Conservation (phyloP, 1,284 basidiomycete genomes). For the Tilletia horrida region DNA sequence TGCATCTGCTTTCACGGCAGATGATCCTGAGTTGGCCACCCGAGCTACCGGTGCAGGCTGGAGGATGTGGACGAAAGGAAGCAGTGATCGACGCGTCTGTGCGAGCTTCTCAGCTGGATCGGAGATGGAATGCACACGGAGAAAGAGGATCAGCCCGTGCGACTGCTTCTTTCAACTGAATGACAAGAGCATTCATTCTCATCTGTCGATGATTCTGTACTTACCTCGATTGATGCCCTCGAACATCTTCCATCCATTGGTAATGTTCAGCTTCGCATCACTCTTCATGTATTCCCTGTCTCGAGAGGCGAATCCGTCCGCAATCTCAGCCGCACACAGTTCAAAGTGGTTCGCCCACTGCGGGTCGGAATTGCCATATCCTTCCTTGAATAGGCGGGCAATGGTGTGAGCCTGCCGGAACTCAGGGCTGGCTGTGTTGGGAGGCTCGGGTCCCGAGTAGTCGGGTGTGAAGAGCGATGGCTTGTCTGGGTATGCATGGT, state of each 20-base stretch:
- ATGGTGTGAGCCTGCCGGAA: conserved; percentile 4
- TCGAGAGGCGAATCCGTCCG: background rate
- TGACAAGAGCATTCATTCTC: background rate
- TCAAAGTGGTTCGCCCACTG: conserved; percentile 9
- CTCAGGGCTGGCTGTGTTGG: background rate
- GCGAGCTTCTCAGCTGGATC: background rate
- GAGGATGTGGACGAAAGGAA: background rate
- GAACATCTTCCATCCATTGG: conserved; percentile 4
- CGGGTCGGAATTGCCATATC: conserved; percentile 4
- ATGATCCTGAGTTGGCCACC: background rate
- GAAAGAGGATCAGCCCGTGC: background rate
- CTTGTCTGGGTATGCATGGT: background rate
- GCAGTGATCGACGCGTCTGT: conserved; percentile 7
- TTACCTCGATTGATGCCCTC: conserved; percentile 4
- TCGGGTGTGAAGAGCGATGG: conserved; percentile 3
- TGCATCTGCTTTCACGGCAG: background rate
- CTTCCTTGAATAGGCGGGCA: conserved; percentile 6
- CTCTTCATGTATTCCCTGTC: conserved; percentile 13
- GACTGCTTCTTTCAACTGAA: background rate
- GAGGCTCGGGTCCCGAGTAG: background rate
- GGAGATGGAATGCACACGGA: background rate
- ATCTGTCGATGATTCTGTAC: background rate
- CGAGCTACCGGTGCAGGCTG: background rate
- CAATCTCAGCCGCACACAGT: background rate
- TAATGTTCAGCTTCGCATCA: background rate